A percentile compares a stretch with the other conserved stretches of the same genome.
Evolutionary conservation across 2,329 filamentous ascomycete genomes (phyloP).

Genomic region (Pezicula radicicola): DNA sequence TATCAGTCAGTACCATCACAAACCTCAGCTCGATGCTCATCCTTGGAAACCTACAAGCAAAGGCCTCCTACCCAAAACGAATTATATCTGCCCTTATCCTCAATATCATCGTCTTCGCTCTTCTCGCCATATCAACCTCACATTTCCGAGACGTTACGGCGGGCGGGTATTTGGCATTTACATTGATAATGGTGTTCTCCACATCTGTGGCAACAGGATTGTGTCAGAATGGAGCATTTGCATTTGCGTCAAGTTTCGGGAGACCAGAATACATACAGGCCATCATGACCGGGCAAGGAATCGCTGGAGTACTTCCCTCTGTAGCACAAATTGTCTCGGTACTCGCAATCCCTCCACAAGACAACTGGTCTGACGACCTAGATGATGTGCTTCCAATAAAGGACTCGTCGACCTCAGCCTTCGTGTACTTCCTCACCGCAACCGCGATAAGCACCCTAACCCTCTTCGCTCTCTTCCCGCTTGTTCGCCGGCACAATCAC

Average conservation of each 20-base stretch:
- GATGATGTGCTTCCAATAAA: conserved; percentile 29
- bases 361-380: conserved; percentile 24
- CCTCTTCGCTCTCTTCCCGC: conserved; percentile 70
- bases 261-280: conserved; percentile 89
- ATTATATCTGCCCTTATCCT: conserved; percentile 75
- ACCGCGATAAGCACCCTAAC: conserved; percentile 70
- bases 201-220: conserved; percentile 79
- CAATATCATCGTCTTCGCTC: conserved; percentile 71
- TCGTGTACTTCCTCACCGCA: conserved; percentile 88
- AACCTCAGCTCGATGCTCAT: conserved; percentile 75
- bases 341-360: conserved; percentile 55
- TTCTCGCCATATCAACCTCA: conserved; percentile 78
- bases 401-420: conserved; percentile 67
- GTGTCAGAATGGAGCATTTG: conserved; percentile 91
- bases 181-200: conserved; percentile 78
- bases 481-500: conserved; percentile 59
- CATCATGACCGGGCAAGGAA: conserved; percentile 91
- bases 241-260: conserved; percentile 83
- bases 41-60: conserved; percentile 75
- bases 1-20: conserved; percentile 80
- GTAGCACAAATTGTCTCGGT: conserved; percentile 85
- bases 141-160: conserved; percentile 61
- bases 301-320: conserved; percentile 87
- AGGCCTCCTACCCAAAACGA: conserved; percentile 83
- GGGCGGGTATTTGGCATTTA: conserved; percentile 71